phyloP scores from a whole-genome alignment of 2,329 filamentous ascomycete genomes.

The Pseudogymnoascus sp. region DNA sequence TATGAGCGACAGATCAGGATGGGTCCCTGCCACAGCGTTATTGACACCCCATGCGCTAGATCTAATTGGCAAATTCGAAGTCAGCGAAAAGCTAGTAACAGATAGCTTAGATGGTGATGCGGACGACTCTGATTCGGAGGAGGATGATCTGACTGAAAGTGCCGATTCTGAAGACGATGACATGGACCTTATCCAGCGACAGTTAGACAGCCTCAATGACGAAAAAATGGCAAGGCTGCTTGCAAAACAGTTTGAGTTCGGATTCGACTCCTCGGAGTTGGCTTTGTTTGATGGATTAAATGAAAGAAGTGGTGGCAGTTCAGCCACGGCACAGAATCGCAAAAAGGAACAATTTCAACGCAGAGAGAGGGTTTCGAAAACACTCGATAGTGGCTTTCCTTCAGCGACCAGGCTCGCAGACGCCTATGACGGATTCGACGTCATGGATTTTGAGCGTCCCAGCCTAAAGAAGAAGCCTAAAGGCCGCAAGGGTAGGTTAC shows the following conservation, averaged over 20 bases:
- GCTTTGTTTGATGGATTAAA: constrained; percentile 45
- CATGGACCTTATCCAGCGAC: constrained; percentile 29
- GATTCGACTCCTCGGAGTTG: constrained; percentile 50
- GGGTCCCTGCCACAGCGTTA: constrained; percentile 34
- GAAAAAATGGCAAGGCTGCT: constrained; percentile 54
- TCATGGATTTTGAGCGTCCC: constrained; percentile 74
- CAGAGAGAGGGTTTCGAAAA: constrained; percentile 20
- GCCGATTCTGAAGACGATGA: constrained; percentile 34
- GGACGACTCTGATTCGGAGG: constrained; percentile 19
- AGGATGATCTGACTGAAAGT: constrained; percentile 29
- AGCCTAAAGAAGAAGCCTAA: constrained; percentile 59
- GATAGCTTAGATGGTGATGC: constrained; percentile 21
- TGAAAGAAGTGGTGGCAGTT: constrained; percentile 17
- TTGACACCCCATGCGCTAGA: constrained; percentile 24
- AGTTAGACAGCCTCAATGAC: constrained; percentile 45
- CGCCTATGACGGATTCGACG: constrained; percentile 59
- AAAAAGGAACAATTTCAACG: constrained; percentile 9
- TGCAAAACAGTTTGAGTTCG: constrained; percentile 55
- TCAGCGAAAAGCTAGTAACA: constrained; percentile 25
- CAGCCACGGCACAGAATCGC: background rate
- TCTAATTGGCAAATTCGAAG: constrained; percentile 29
- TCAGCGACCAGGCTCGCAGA: constrained; percentile 47
- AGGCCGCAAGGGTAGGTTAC: constrained; percentile 46
- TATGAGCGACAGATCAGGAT: constrained; percentile 39
- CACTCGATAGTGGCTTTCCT: constrained; percentile 36